Evolutionary conservation across 2,329 filamentous ascomycete genomes (phyloP), one percentile per base, ranked within the genome.

Genomic region (Scedosporium boydii): DNA sequence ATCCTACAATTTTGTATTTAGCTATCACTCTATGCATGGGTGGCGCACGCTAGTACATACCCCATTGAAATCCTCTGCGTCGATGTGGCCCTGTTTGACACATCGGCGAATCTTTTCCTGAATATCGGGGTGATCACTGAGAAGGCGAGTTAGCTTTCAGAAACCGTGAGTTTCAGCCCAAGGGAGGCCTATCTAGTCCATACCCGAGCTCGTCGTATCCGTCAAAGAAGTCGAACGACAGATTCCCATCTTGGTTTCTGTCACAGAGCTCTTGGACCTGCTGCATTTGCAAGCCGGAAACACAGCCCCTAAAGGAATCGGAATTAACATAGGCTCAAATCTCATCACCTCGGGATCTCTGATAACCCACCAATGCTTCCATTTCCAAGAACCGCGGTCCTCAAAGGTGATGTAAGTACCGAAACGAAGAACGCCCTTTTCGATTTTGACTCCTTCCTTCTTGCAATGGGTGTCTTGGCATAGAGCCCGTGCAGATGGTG

Each of bases 11-110:
- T 23, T 63, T 69, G 34, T 59, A 64, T 42, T 46, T 18, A 65
- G 56, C 59, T 62, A 1, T 51, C 26, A 34, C 23, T 26, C 27
- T 34, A 42, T 38, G 26, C 18, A 44, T 26, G 34, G 3, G 21
- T 10, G 18, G 14, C 16, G 23, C 23, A 23, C 23, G 21, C 6
- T 21, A 56, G 26, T 38, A 79, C 89, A 76, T 82, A 96, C 92
- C 12, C 91, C 91, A 41, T 88, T 93, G 86, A 91, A 97, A 68
- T 97, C 93, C 60, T 90, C 87, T 51, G 91, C 82, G 67, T 89
- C 88, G 68, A 98, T 88, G 69, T 95, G 90, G 26, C 91, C 91
- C 71, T 93, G 82, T 63, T 82, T 80, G 26, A 97, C 74, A 60
- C 89, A 90, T 56, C 82, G 82, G 59, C 82, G 80, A 66, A 97